phyloP scores from a whole-genome alignment of 305 asterid genomes.

The Striga hermonthica region DNA sequence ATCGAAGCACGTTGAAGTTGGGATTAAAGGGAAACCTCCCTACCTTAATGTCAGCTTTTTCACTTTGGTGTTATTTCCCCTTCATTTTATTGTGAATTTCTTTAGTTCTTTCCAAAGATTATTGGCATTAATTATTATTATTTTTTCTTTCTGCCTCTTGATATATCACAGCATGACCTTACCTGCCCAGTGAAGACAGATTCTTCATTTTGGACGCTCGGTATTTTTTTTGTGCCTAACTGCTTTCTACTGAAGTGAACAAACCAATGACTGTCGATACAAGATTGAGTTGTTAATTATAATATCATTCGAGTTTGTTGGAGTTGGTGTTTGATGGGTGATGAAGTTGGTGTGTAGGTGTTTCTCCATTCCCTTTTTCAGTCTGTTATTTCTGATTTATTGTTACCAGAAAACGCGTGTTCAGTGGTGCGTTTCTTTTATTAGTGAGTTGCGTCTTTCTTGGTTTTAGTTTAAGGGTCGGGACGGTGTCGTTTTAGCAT shows the following conservation, averaged over 20 bases:
- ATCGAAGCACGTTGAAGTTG: constrained; percentile 84
- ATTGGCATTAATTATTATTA: constrained; percentile 13
- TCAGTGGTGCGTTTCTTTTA: no score
- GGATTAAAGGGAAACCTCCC: constrained; percentile 94
- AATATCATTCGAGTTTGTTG: no score
- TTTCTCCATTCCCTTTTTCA: no score
- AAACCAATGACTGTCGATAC: no score
- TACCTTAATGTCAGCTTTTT: constrained; percentile 63
- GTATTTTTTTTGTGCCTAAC: constrained; percentile 39
- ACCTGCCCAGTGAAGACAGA: constrained; percentile 85
- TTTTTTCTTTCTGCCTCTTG: not conserved
- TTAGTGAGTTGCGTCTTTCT: no score
- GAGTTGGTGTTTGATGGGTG: not conserved
- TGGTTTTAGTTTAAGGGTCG: no score
- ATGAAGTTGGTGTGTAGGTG: not conserved
- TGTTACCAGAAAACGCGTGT: no score
- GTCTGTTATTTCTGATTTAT: no score
- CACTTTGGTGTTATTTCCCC: not conserved
- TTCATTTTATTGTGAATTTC: not conserved
- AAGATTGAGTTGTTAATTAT: no score
- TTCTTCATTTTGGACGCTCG: constrained; percentile 93
- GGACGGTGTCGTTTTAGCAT: no score
- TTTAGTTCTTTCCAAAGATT: constrained; percentile 15
- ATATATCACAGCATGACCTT: constrained; percentile 69
- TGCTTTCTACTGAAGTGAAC: constrained; percentile 1